These are phyloP conservation scores for Vitis vinifera DNA, from an alignment of 164 flowering plant species.

Conservation along the genomic window DNA sequence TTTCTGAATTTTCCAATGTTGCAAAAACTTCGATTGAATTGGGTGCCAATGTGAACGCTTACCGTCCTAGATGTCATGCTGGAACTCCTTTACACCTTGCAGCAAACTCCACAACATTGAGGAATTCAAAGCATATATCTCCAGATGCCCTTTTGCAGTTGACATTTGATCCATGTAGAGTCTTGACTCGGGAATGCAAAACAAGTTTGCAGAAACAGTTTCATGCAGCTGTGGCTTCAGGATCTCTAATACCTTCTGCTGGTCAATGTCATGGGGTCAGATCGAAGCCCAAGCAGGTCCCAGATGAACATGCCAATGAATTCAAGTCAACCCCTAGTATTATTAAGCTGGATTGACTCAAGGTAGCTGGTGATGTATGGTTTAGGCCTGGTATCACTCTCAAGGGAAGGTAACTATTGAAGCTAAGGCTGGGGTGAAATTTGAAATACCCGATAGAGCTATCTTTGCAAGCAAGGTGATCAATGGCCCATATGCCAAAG, in stretches of 20 bases:
- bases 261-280: too few species aligned
- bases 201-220: too few species aligned
- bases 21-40: constrained; percentile 12
- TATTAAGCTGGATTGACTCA: constrained; percentile 39
- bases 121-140: too few species aligned
- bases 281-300: constrained; percentile 40
- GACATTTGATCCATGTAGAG: too few species aligned
- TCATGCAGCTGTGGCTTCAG: too few species aligned
- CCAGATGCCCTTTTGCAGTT: too few species aligned
- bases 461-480: constrained; percentile 48
- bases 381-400: constrained; percentile 42
- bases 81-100: too few species aligned
- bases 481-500: too few species aligned
- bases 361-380: constrained; percentile 56
- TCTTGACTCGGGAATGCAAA: too few species aligned
- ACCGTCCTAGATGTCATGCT: too few species aligned
- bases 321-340: constrained; percentile 51
- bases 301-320: constrained; percentile 76
- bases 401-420: constrained; percentile 51
- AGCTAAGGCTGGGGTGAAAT: constrained; percentile 35
- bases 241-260: too few species aligned
- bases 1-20: constrained; percentile 2
- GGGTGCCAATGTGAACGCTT: constrained; percentile 3
- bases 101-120: too few species aligned
- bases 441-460: constrained; percentile 52